Base-by-base conservation (phyloP, 768 basidiomycete genomes). In the Russula lepida region DNA sequence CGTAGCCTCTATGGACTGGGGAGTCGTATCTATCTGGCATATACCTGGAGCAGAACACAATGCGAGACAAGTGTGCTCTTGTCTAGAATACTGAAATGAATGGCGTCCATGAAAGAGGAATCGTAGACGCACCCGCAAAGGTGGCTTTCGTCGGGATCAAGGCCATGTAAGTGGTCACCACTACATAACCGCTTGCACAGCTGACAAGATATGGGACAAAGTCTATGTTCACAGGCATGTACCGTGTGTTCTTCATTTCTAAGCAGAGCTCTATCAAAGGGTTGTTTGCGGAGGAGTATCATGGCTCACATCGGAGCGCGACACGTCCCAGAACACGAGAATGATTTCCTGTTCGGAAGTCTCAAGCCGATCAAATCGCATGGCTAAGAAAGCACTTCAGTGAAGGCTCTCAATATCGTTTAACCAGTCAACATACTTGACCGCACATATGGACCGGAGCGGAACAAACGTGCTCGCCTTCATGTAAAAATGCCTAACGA, bases 1-100 rank as follows among this genome's bases (percentile, higher is more conserved):
- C 0, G 82, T 84, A 7, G 83, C 81, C 65, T 84, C 81, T 28
- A 86, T 77, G 0, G 83, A 80, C 57, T 81, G 80, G 1, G 84
- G 84, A 0, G 77, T 74, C 0, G 79, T 83, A 54, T 84, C 78
- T 11, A 85, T 84, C 53, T 83, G 75, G 57, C 84, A 85, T 23
- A 79, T 80, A 1, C 85, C 84, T 0, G 68, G 66, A 0, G 76
- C 71, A 23, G 72, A 64, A 63, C 84, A 86, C 6, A 72, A 46
- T 0, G 74, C 69, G 13, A 64, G 58, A 60, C 84, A 85, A 15
- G 74, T 58, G 66, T 85, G 84, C n/a, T 75, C 72, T 74, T 85
- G 78, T 1, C 84, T 85, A 30, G 25, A 21, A 27, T 4, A 19
- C 13, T 5, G 0, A 30, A 21, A 13, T 41, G 23, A 60, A 56